Conservation (phyloP, 2,329 filamentous ascomycete genomes). For the Penicillium rolfsii region DNA sequence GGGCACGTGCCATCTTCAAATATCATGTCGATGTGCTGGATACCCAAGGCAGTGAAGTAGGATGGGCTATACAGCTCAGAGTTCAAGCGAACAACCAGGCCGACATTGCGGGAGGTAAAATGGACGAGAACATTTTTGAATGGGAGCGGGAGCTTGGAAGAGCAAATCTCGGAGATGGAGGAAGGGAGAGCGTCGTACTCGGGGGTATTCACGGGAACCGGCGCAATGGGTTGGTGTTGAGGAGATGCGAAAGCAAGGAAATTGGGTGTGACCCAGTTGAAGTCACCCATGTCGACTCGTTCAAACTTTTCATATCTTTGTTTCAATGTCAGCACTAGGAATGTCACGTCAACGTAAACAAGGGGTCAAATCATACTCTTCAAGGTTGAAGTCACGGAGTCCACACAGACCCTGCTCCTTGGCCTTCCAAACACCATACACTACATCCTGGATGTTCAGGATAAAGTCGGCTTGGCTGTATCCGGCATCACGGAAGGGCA, state of each 20-base stretch:
- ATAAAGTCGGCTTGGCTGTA: slow-evolving; percentile 98
- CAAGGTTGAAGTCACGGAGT: slow-evolving; percentile 90
- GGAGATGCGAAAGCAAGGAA: slow-evolving; percentile 97
- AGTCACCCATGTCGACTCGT: slow-evolving; percentile 96
- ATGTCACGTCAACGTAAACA: background rate
- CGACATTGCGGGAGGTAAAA: slow-evolving; percentile 85
- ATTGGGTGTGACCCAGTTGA: slow-evolving; percentile 97
- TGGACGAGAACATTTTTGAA: slow-evolving; percentile 97
- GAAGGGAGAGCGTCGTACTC: slow-evolving; percentile 75
- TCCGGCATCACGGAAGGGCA: slow-evolving; percentile 97
- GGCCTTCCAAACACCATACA: slow-evolving; percentile 98
- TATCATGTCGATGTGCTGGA: slow-evolving; percentile 98
- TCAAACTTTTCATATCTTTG: slow-evolving; percentile 87
- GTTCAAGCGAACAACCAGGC: slow-evolving; percentile 91
- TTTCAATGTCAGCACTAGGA: slow-evolving; percentile 19
- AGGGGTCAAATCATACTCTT: slow-evolving; percentile 63
- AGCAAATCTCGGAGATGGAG: slow-evolving; percentile 72
- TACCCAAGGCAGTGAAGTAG: slow-evolving; percentile 95
- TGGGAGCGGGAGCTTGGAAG: slow-evolving; percentile 72
- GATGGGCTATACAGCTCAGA: slow-evolving; percentile 93
- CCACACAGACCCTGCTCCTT: slow-evolving; percentile 94
- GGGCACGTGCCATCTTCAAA: slow-evolving; percentile 98
- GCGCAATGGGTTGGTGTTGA: slow-evolving; percentile 75
- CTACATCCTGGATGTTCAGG: slow-evolving; percentile 92
- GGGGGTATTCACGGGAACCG: slow-evolving; percentile 72